Evolutionary conservation across 805 yeast species (phyloP), one percentile per base, ranked within the genome.

Genomic region (Metschnikowia noctiluminum): DNA sequence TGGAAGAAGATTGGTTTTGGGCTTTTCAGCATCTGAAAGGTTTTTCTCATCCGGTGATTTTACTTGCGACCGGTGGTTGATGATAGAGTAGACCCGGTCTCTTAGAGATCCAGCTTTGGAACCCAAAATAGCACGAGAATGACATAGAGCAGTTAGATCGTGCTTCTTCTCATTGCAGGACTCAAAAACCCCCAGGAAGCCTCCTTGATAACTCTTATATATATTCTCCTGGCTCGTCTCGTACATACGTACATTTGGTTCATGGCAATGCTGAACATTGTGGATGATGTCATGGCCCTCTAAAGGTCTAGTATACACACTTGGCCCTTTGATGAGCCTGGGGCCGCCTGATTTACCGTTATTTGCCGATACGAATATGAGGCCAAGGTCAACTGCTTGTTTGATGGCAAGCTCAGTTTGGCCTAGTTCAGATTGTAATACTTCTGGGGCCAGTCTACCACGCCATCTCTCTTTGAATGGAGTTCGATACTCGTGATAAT

Each of bases 221-320:
- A 5, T 9, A 35, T n/a, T 28, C n/a, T n/a, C n/a, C 11, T 11
- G 31, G 31, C 11, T 11, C 14, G 30, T 31, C 15, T 13, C 38
- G 26, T 14, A 40, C 42, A 49, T 37, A 9, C 41, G 14, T n/a
- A 56, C 43, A 7, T 43, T 35, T 7, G 79, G 75, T 49, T 78
- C 83, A 53, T 78, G 82, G 52, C 68, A 66, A 54, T 78, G 81
- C 21, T 67, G 59, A 1, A 39, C 38, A 44, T 62, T 64, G 48
- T 53, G 60, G 21, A 70, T 62, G 1, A 66, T 54, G 51, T 70
- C 74, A 42, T 66, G 66, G 7, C 48, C 49, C 38, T 30, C 43
- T 7, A 56, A 49, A 27, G 15, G 21, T 12, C 50, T 52, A 9
- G 13, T 34, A 26, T 31, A 27, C 10, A 48, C 49, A 1, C 38